Base-by-base conservation (phyloP, 2,329 filamentous ascomycete species). In the Ophiosphaerella korrae region DNA sequence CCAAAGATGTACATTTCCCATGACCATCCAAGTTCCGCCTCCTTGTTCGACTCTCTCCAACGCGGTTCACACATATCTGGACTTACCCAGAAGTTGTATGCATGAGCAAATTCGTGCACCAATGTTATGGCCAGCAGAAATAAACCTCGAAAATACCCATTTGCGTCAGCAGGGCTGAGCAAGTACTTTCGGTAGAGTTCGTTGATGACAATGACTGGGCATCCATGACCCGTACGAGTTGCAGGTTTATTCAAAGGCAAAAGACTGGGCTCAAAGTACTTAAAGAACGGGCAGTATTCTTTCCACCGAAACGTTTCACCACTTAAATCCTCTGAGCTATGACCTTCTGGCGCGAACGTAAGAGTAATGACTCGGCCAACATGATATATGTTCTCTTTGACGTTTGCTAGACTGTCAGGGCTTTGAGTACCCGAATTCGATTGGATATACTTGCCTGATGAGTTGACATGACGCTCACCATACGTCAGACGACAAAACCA, bases 91-190 rank as follows among this genome's bases (percentile, higher is more conserved):
- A 49, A 37, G 14, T 52, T 42, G 38, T 62, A 64, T 4, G 61
- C 60, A 32, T 66, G 64, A 6, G 50, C 57, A 8, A 57, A 8
- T 42, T 67, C 60, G 33, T 67, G 64, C 8, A 58, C 51, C 1
- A 66, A 13, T 2, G 57, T 61, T 1, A 29, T 11, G 3, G 55
- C 52, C 13, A 65, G 55, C n/a, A 62, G 42, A 23, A 58, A 58
- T 33, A 37, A 16, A 8, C 50, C 52, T 8, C 60, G 45, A 29
- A 56, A 53, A 2, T 9, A 23, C 33, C 54, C 39, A 9, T 43
- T 26, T 11, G 7, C 18, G 6, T 37, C 23, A 0, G 45, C 12
- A 0, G 23, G 4, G 26, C 33, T 39, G 5, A 21, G 45, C 12
- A 63, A 61, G 39, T 46, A 63, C 2, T 50, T 31, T 5, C 46